Evolutionary conservation across 352 stramenopile genomes (phyloP), one percentile per base, ranked within the genome.

Genomic region (Blastocystis sp.): DNA sequence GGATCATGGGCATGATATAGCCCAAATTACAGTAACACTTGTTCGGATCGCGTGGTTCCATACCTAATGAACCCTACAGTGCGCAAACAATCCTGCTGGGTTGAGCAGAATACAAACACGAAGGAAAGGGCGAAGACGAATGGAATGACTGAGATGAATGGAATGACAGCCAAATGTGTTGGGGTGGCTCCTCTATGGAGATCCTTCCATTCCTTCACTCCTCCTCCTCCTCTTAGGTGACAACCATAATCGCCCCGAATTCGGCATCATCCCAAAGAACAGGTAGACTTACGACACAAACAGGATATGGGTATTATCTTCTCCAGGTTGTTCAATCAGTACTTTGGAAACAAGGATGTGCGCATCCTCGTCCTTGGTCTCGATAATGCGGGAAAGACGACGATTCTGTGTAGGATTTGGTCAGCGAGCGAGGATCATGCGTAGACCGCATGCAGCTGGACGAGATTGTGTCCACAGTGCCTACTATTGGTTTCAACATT

Each of bases 321-420:
- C 91, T 98, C 93, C 90, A 93, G 94, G 90, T 90, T 99, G 82
- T 99, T 99, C 92, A 94, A 98, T 89, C 93, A 92, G 90, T 93
- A 99, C 89, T 99, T 99, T 92, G 96, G 96, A 74, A 97, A 95
- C 89, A 98, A 99, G 90, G 97, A 99, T 93, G 97, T 98, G 77
- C 94, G 97, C 87, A 99, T 99, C 90, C 92, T 99, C n/a, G 98
- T 99, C 93, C 91, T 99, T 17, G 97, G 97, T 81, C 93, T 99
- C 40, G 97, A 99, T 91, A 98, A 98, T 92, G 97, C 97, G 34
- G 97, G 97, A 89, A 99, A 99, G 92, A 99, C 97, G 11, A 99
- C 97, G 19, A 99, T 99, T 91, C 90, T 99, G 77, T 99, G 95
- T 90, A 81, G 48, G 38, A 21, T 38, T 89, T 14, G 1, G 24